Evolutionary conservation across 495 filamentous ascomycete genomes (phyloP).

Genomic region (Pyronema domesticum): DNA sequence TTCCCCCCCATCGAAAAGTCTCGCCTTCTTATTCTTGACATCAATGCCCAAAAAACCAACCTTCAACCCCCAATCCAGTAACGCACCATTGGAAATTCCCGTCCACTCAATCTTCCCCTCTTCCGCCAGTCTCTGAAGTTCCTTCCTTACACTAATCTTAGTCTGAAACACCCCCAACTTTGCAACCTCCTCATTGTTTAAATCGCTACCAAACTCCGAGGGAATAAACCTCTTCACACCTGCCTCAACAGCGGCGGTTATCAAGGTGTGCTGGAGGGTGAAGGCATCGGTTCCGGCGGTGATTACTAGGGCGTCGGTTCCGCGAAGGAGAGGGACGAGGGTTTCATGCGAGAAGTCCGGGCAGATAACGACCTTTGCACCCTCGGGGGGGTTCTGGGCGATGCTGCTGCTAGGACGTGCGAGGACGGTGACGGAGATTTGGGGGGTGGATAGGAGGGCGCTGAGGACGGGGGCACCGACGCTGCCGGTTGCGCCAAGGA

Average conservation of each 20-base stretch:
- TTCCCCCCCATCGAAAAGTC: constrained; percentile 11
- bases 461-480: constrained; percentile 9
- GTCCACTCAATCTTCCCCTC: constrained; percentile 5
- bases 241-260: constrained; percentile 34
- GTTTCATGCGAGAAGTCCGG: constrained; percentile 5
- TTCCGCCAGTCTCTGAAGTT: neutral
- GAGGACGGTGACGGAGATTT: constrained; percentile 5
- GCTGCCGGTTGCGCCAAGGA: constrained; percentile 38
- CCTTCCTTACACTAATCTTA: constrained; percentile 1
- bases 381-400: constrained; percentile 1
- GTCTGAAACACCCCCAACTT: constrained; percentile 21
- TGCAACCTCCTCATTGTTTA: constrained; percentile 10
- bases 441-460: constrained; percentile 6
- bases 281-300: constrained; percentile 22
- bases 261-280: constrained; percentile 27
- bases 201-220: constrained; percentile 31
- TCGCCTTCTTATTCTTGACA: constrained; percentile 6
- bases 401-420: constrained; percentile 2
- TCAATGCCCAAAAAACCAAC: constrained; percentile 10
- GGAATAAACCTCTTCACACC: constrained; percentile 39
- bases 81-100: constrained; percentile 1
- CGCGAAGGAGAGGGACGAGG: constrained; percentile 19
- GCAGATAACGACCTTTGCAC: neutral
- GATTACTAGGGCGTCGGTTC: constrained; percentile 29
- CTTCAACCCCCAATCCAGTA: constrained; percentile 21